Evolutionary conservation across 2,329 filamentous ascomycete species (phyloP), one percentile per base, ranked within the genome.

Genomic region (Mollisia scopiformis): DNA sequence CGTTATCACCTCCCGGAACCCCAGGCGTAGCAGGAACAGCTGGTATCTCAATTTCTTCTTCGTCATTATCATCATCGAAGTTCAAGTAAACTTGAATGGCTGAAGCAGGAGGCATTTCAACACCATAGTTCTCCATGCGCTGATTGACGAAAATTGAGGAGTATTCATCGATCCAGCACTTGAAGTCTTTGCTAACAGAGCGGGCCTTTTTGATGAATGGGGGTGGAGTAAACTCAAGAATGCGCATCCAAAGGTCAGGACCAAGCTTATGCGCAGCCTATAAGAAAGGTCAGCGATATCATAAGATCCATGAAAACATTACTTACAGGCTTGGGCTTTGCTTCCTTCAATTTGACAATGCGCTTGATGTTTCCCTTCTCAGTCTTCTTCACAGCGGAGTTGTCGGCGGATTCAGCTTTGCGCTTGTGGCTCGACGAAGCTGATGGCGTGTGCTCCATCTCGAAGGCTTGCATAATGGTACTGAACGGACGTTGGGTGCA

Each of bases 211-310:
- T 66, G 13, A 73, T 58, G 43, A 73, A 72, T 2, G 65, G 57
- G 3, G 70, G 69, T n/a, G 70, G 71, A 2, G 66, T 66, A 46
- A 69, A 72, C 53, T 73, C 69, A 28, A 73, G 61, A 27, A 73
- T 70, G 2, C 67, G 63, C 65, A 72, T 69, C 65, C 66, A 71
- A n/a, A 73, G 58, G 37, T 67, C 62, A 11, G 27, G 8, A 7
- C 41, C 41, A 11, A 62, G 16, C 27, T 46, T 58, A 23, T 66
- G 37, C 57, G 62, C 60, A 59, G 55, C 59, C 57, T 63, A 43
- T 31, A 37, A n/a, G 16, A 16, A 52, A n/a, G 2, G 52, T 68
- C 61, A 68, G 62, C 43, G 28, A 53, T 6, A 2, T 27, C 10
- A n/a, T 13, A 30, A 7, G 28, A 21, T 7, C 3, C 19, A 8